Evolutionary conservation across 148 eudicot species (phyloP).

Genomic region (Limonium bicolor): DNA sequence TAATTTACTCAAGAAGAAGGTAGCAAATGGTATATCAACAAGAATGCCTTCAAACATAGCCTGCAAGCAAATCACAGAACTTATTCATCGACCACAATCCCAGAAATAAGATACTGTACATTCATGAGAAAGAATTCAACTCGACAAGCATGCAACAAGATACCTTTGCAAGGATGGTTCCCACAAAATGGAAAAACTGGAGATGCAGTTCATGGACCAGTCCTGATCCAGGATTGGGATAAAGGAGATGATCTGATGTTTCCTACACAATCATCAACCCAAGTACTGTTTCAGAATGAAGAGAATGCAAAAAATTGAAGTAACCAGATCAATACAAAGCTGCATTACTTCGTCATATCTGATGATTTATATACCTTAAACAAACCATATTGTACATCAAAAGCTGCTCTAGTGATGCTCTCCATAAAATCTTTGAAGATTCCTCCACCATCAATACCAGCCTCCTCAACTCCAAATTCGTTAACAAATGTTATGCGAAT

Average conservation of each 20-base stretch:
- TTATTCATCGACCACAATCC: too few species aligned
- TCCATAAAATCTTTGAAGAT: conserved; percentile 99
- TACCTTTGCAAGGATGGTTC: conserved; percentile 94
- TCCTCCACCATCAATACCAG: conserved; percentile 99
- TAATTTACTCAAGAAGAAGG: conserved; percentile 96
- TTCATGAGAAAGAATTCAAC: too few species aligned
- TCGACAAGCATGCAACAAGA: too few species aligned
- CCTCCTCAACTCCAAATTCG: conserved; percentile 98
- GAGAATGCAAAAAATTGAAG: background rate
- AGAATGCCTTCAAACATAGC: conserved; percentile 99
- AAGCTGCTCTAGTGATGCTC: conserved; percentile 84
- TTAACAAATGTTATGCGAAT: conserved; percentile 82
- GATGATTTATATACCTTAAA: too few species aligned
- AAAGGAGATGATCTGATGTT: conserved; percentile 87
- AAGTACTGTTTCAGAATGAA: background rate
- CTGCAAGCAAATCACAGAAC: conserved; percentile 20
- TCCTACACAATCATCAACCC: conserved; percentile 42
- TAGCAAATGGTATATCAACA: conserved; percentile 96
- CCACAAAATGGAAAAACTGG: conserved; percentile 85
- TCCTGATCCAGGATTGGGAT: conserved; percentile 98
- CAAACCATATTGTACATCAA: conserved; percentile 90
- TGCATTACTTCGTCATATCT: background rate
- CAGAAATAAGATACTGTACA: too few species aligned
- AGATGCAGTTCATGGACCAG: conserved; percentile 86
- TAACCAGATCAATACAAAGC: too few species aligned